These are phyloP conservation scores for Laguncularia racemosa DNA, from an alignment of 345 rosid species.

Conservation along the genomic window DNA sequence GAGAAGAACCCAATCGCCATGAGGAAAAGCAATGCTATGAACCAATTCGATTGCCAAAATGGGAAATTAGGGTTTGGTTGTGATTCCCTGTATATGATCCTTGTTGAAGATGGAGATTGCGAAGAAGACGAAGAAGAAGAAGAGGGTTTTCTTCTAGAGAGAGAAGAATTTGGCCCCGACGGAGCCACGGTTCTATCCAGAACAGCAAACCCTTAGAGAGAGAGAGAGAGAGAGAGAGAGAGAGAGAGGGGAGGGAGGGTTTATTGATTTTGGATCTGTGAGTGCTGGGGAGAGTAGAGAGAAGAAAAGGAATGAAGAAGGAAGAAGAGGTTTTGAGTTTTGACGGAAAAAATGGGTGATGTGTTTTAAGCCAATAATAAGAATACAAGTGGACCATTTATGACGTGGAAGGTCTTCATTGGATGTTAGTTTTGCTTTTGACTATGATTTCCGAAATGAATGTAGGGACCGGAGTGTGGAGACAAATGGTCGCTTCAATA, in stretches of 20 bases:
- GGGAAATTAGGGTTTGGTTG: constrained; percentile 25
- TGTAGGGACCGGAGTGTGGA: background rate
- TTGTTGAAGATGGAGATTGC: constrained; percentile 12
- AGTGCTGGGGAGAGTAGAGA: background rate
- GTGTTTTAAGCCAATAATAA: background rate
- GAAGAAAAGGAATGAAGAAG: background rate
- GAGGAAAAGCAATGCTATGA: constrained; percentile 53
- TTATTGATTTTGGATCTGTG: background rate
- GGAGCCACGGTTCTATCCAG: constrained; percentile 75
- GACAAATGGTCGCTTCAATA: too few relatives aligned
- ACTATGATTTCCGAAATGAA: background rate
- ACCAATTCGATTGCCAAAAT: constrained; percentile 85
- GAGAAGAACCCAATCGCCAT: constrained; percentile 69
- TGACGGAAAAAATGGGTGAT: background rate
- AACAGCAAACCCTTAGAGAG: constrained; percentile 4
- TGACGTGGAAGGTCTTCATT: background rate
- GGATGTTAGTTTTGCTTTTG: background rate
- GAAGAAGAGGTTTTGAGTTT: background rate
- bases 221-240: background rate
- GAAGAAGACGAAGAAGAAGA: constrained; percentile 26
- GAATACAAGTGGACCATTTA: background rate
- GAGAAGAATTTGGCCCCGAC: constrained; percentile 45
- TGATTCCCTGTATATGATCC: constrained; percentile 21
- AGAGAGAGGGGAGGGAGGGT: background rate
- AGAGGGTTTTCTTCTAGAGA: constrained; percentile 43